phyloP scores from a whole-genome alignment of 768 basidiomycete genomes.

The Boletus eberwhitei region DNA sequence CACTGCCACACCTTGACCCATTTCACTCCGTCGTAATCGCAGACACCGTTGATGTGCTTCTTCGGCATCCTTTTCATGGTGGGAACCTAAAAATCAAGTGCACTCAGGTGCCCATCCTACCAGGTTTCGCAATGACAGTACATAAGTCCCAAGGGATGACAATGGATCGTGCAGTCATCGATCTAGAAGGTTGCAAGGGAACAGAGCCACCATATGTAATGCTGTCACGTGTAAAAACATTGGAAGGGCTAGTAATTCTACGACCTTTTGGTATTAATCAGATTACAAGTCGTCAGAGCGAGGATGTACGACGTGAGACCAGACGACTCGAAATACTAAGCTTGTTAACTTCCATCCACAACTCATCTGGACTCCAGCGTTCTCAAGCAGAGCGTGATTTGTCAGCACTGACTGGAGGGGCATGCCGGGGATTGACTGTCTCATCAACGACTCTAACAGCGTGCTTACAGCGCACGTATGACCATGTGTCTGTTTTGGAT shows the following conservation, averaged over 20 bases:
- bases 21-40: background rate
- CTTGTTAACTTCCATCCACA: too few species aligned
- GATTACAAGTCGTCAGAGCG: background rate
- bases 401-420: too few species aligned
- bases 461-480: too few species aligned
- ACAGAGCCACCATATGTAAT: background rate
- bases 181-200: background rate
- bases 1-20: background rate
- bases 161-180: background rate
- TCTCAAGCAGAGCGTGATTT: too few species aligned
- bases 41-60: background rate
- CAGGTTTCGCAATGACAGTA: background rate
- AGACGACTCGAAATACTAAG: too few species aligned
- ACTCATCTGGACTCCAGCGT: too few species aligned
- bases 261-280: background rate
- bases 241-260: background rate
- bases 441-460: too few species aligned
- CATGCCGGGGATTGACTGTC: too few species aligned
- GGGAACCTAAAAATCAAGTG: background rate
- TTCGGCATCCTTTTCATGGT: background rate
- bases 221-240: background rate
- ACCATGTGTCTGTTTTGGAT: too few species aligned
- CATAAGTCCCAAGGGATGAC: background rate
- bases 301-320: background rate
- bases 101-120: background rate